These are phyloP conservation scores for Hymenochaete sp. DNA, from an alignment of 1,284 basidiomycete species.

Conservation along the genomic window DNA sequence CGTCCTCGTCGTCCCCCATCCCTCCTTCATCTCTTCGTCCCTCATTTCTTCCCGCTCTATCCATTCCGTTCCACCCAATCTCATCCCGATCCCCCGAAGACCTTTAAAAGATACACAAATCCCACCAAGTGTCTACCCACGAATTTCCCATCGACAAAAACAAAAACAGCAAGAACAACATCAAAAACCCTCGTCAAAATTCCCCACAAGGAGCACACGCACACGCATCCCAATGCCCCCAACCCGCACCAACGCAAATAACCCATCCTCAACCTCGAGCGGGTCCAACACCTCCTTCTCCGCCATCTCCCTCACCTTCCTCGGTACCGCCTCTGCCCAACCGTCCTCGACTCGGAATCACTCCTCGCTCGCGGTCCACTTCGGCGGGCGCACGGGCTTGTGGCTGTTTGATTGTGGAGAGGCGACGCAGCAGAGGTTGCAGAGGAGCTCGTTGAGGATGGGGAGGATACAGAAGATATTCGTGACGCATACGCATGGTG, in stretches of 20 bases:
- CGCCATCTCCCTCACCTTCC: conserved; percentile 54
- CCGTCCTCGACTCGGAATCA: conserved; percentile 70
- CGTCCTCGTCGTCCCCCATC: too few species aligned
- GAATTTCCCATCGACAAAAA: too few species aligned
- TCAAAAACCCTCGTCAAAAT: neutral
- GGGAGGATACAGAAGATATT: conserved; percentile 81
- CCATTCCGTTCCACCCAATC: too few species aligned
- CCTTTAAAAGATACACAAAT: too few species aligned
- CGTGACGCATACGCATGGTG: conserved; percentile 88
- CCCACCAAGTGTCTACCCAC: too few species aligned
- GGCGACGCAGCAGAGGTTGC: conserved; percentile 77
- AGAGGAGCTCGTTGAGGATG: conserved; percentile 65
- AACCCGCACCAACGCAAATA: conserved; percentile 13
- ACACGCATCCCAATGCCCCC: conserved; percentile 11
- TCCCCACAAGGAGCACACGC: neutral
- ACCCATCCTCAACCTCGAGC: too few species aligned
- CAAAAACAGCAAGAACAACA: neutral
- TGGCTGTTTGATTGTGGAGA: conserved; percentile 92
- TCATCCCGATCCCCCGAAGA: too few species aligned
- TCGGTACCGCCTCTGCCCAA: conserved; percentile 71
- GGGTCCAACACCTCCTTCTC: conserved; percentile 4
- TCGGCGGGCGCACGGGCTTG: conserved; percentile 45
- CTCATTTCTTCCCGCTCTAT: too few species aligned
- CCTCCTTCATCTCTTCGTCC: too few species aligned
- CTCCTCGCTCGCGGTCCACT: conserved; percentile 55